Evolutionary conservation across 1,284 basidiomycete species (phyloP).

Genomic region (Ustilago loliicola): DNA sequence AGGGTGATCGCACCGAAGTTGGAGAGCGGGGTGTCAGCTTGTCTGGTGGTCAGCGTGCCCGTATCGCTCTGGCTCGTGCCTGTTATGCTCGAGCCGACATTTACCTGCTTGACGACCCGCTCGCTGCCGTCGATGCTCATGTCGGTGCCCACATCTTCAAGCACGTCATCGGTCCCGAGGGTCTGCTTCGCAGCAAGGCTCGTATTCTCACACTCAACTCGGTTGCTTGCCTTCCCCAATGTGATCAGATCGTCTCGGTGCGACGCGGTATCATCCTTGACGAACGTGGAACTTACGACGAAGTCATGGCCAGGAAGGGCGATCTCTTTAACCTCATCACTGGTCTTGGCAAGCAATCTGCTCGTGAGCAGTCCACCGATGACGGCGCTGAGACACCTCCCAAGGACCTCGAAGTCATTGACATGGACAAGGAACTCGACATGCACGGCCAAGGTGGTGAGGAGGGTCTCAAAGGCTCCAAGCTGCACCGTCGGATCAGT

Average conservation of each 20-base stretch:
- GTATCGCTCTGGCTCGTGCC: conserved; percentile 80
- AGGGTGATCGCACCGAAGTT: conserved; percentile 79
- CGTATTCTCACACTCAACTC: conserved; percentile 70
- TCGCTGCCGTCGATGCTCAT: conserved; percentile 75
- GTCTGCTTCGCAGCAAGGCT: conserved; percentile 61
- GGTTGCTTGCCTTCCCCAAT: conserved; percentile 75
- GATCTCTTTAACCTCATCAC: conserved; percentile 75
- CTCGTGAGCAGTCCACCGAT: conserved; percentile 48
- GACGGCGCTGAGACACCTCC: conserved; percentile 34
- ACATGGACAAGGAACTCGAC: conserved; percentile 52
- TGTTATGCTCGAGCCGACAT: conserved; percentile 81
- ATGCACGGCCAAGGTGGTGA: conserved; percentile 51
- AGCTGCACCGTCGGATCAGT: conserved; percentile 58
- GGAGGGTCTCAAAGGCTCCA: conserved; percentile 51
- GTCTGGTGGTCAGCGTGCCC: conserved; percentile 77
- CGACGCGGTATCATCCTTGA: conserved; percentile 77
- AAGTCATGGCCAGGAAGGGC: conserved; percentile 74
- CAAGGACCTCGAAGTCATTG: conserved; percentile 49
- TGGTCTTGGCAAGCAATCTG: conserved; percentile 69
- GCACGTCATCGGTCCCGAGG: conserved; percentile 62
- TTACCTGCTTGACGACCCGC: conserved; percentile 79
- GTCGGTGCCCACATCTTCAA: conserved; percentile 69
- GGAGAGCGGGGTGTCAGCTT: conserved; percentile 74
- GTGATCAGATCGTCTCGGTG: conserved; percentile 78
- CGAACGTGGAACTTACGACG: conserved; percentile 78